Percentiles rank a stretch among this genome's conserved stretches.
Conservation (phyloP, 2,329 filamentous ascomycete genomes). For the Penicillium expansum region DNA sequence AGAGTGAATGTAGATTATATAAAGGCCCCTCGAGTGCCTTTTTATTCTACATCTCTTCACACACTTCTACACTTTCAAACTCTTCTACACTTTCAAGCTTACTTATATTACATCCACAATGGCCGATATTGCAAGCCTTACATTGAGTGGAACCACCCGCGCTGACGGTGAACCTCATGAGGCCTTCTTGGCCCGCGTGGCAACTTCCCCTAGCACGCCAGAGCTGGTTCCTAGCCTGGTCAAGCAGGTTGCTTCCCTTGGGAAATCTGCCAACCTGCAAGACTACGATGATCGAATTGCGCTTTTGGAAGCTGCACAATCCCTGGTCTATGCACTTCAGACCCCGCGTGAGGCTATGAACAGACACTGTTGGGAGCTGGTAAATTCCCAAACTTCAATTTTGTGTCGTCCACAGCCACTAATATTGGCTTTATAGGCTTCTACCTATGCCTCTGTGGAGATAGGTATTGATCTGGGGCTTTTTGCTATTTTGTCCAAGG, state of each 20-base stretch:
- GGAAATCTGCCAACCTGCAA: conserved; percentile 1
- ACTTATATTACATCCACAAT: too few relatives aligned
- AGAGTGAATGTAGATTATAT: too few relatives aligned
- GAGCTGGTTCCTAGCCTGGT: conserved; percentile 15
- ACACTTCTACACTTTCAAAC: too few relatives aligned
- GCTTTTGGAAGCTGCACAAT: conserved; percentile 19
- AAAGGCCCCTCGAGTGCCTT: too few relatives aligned
- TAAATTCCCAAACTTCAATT: not conserved
- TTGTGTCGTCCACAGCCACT: not conserved
- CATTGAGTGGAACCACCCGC: not conserved
- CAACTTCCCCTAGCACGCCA: conserved; percentile 15
- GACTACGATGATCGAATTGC: conserved; percentile 11
- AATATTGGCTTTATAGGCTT: not conserved
- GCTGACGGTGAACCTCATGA: not conserved
- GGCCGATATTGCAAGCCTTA: too few relatives aligned
- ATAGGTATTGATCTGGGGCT: conserved; percentile 24
- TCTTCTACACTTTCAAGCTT: too few relatives aligned
- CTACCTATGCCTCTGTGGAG: conserved; percentile 24
- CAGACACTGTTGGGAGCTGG: conserved; percentile 18
- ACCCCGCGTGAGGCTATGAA: conserved; percentile 19
- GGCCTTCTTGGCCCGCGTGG: conserved; percentile 12
- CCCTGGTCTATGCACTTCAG: conserved; percentile 16
- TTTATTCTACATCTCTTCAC: too few relatives aligned
- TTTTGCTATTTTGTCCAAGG: conserved; percentile 21
- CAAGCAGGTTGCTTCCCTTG: conserved; percentile 9